Evolutionary conservation across 202 grass and related monocot species (phyloP), one percentile per base, ranked within the genome.

Genomic region (Carex arenaria): DNA sequence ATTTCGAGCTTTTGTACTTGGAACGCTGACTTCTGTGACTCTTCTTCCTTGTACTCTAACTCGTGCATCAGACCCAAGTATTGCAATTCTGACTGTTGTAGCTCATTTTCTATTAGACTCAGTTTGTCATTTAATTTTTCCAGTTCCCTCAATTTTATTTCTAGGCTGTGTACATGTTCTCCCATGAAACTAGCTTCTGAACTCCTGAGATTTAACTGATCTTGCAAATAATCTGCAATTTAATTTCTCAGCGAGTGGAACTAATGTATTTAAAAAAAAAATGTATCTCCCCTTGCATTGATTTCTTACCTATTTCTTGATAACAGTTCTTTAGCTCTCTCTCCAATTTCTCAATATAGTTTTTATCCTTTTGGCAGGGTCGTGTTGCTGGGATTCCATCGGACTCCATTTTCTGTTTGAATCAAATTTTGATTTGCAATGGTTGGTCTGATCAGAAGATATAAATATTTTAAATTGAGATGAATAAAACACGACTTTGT

Each of bases 171-270:
- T 83, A 95, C 89, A 85, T 93, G 91, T 81, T 95, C 89, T 7
- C 90, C 92, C 92, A 93, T 95, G 79, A 93, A 90, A 85, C 82
- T 98, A 87, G 92, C 92, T 87, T 95, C 92, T 79, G 93, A 85
- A 36, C 67, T 95, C 64, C 89, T 82, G 69, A 95, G 67, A 93
- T 92, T 95, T 85, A 98, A 89, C 69, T 98, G 92, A 84, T 98
- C 92, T 90, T 89, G 92, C 87, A 98, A 90, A 90, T 95, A 98
- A 80, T 98, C 95, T 98, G 86, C 73, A 84, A 75, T 81, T 89
- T 15, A 73, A 42, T 53, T 64, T 51, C 45, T 82, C 84, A 93
- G 86, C 53, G 77, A 89, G 82, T 59, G 78, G 23, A 73, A 22
- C 56, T 59, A 34, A 65, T 47, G 10, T 78, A 51, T 3, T 43